Percentiles rank a stretch among this genome's conserved stretches.
Evolutionary conservation across 495 filamentous ascomycete species (phyloP).

Genomic region (Beverwykella pulmonaria): DNA sequence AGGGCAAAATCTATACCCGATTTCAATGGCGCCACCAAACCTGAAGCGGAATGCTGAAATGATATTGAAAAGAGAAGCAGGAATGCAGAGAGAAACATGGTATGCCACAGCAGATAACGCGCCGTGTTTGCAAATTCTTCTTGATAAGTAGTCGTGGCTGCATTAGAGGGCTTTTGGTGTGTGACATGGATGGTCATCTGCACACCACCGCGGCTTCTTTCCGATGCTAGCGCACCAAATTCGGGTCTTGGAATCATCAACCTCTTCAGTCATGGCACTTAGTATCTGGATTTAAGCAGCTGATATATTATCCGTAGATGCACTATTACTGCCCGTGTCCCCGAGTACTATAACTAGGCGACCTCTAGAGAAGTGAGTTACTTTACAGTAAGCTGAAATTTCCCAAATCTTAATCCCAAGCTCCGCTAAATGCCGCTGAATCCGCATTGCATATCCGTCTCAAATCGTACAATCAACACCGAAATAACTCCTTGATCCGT

Average conservation of each 20-base stretch:
- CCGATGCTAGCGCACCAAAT: too few species aligned
- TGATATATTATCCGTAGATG: background rate
- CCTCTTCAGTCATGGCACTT: too few species aligned
- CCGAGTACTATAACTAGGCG: background rate
- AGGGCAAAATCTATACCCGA: background rate
- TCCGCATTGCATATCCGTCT: constrained; percentile 3
- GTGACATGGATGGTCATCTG: background rate
- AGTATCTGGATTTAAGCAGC: background rate
- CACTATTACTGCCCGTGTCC: background rate
- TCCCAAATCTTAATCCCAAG: background rate
- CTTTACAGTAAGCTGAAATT: background rate
- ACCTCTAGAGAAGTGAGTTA: background rate
- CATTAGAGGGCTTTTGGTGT: background rate
- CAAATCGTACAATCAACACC: background rate
- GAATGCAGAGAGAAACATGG: background rate
- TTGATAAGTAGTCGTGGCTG: background rate
- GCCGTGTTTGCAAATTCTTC: too few species aligned
- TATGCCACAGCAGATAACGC: too few species aligned
- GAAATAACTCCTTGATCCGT: background rate
- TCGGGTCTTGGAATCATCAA: too few species aligned
- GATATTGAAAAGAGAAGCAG: background rate
- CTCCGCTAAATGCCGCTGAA: constrained; percentile 15
- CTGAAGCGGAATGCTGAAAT: background rate
- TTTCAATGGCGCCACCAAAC: background rate
- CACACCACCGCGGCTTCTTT: background rate